A percentile compares a stretch with the other conserved stretches of the same genome.
Conservation (phyloP, 192 early-diverging fungal species). For the Gaertneriomyces semiglobifer region DNA sequence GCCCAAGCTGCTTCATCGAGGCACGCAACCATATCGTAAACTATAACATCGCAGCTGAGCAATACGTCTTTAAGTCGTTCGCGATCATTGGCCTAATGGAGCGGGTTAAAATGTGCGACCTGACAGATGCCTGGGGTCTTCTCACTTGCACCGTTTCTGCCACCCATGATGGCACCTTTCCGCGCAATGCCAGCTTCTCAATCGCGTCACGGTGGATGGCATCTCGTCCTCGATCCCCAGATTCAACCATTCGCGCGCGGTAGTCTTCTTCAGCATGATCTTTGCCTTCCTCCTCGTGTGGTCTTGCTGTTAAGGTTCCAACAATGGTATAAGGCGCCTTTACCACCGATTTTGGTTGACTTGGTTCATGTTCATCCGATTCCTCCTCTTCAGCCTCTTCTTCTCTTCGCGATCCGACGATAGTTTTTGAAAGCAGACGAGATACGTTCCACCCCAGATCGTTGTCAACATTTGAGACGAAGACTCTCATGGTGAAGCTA, state of each 20-base stretch:
- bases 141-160: conserved; percentile 37
- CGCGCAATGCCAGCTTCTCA: conserved; percentile 50
- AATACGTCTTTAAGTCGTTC: conserved; percentile 38
- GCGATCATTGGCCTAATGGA: conserved; percentile 36
- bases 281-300: not conserved
- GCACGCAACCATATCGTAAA: conserved; percentile 51
- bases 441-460: conserved; percentile 55
- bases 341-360: conserved; percentile 6
- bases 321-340: conserved; percentile 47
- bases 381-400: conserved; percentile 48
- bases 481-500: conserved; percentile 32
- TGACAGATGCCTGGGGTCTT: no score
- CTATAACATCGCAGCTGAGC: conserved; percentile 50
- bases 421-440: conserved; percentile 42
- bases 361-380: conserved; percentile 32
- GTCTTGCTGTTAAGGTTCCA: conserved; percentile 38
- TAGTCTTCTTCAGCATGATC: conserved; percentile 2
- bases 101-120: not conserved
- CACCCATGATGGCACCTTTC: conserved; percentile 48
- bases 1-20: conserved; percentile 59
- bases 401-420: conserved; percentile 42
- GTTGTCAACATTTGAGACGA: conserved; percentile 52
- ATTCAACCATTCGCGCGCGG: conserved; percentile 48
- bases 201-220: conserved; percentile 47
- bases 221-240: conserved; percentile 58